phyloP scores from a whole-genome alignment of 768 basidiomycete species.

The Termitomyces bulborhizus region DNA sequence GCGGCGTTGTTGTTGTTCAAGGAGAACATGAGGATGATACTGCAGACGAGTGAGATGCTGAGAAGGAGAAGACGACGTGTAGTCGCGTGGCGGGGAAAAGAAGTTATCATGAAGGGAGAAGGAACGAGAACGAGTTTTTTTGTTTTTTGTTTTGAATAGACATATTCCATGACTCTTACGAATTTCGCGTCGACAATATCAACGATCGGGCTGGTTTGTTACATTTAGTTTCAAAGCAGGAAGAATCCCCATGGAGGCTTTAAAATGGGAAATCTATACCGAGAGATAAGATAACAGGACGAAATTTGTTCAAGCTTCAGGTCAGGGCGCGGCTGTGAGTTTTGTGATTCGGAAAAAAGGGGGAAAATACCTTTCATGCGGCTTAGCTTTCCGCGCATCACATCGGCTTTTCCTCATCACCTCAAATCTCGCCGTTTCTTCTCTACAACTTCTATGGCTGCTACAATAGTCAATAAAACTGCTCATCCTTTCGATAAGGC shows the following conservation, averaged over 20 bases:
- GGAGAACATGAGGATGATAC: no score
- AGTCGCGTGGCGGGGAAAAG: neutral
- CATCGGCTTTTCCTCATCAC: slow-evolving; percentile 10
- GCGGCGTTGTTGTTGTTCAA: no score
- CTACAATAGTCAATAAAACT: slow-evolving; percentile 60
- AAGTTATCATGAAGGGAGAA: no score
- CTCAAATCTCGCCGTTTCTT: slow-evolving; percentile 9
- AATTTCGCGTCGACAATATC: slow-evolving; percentile 20
- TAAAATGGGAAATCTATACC: neutral
- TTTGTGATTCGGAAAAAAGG: slow-evolving; percentile 11
- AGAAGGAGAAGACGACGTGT: slow-evolving; percentile 1
- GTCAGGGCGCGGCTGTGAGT: neutral
- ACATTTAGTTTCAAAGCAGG: neutral
- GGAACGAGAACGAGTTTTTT: no score
- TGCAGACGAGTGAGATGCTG: no score
- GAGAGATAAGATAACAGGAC: slow-evolving; percentile 6
- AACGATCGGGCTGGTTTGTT: no score
- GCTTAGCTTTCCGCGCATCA: slow-evolving; percentile 16
- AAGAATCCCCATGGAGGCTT: neutral
- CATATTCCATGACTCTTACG: no score
- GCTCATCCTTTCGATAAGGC: slow-evolving; percentile 85
- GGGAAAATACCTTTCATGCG: slow-evolving; percentile 10
- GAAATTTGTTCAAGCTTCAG: neutral
- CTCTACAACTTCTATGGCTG: slow-evolving; percentile 14
- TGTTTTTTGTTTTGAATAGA: no score